Evolutionary conservation across 2,329 filamentous ascomycete species (phyloP), one percentile per base, ranked within the genome.

Genomic region (Aspergillus terreus): DNA sequence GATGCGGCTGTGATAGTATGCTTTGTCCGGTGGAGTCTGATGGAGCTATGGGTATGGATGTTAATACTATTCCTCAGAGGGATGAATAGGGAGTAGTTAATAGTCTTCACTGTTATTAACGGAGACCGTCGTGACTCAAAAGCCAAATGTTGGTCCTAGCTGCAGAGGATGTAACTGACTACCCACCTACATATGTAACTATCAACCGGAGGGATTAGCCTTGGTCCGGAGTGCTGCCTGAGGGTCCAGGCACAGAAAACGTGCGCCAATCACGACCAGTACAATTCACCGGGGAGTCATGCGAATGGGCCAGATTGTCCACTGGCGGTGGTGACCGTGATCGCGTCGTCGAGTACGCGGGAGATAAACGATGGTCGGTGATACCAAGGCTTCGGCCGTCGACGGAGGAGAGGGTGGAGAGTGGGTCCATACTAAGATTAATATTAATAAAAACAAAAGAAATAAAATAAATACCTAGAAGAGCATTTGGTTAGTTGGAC

Each of bases 31-130:
- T 55, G 53, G 55, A 55, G 47, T 4, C 12, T 25, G 27, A 53
- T 50, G 47, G 47, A 44, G 51, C 48, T 38, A 55, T 51, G 50
- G 47, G 45, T 52, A 57, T 42, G 44, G 44, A 55, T 53, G 47
- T 43, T 57, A 40, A 46, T 47, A 36, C 33, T 40, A 49, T 46
- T 49, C 32, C 45, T 47, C 35, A 38, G 14, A 38, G 35, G 35
- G 35, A n/a, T 38, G 35, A 9, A 30, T 30, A 19, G 2, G 19
- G 19, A 19, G 19, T 4, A 19, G 19, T 19, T 19, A 30, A 30
- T 30, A 30, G 10, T 11, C 27, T 30, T 30, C 9, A 30, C 27
- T 30, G 7, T 30, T 30, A 42, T 53, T 44, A 49, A 51, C 41
- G 44, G 47, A 43, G 42, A 32, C 52, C 41, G 44, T 42, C 42